Evolutionary conservation across 345 rosid species (phyloP), one percentile per base, ranked within the genome.

Genomic region (Excoecaria cochinchinensis): DNA sequence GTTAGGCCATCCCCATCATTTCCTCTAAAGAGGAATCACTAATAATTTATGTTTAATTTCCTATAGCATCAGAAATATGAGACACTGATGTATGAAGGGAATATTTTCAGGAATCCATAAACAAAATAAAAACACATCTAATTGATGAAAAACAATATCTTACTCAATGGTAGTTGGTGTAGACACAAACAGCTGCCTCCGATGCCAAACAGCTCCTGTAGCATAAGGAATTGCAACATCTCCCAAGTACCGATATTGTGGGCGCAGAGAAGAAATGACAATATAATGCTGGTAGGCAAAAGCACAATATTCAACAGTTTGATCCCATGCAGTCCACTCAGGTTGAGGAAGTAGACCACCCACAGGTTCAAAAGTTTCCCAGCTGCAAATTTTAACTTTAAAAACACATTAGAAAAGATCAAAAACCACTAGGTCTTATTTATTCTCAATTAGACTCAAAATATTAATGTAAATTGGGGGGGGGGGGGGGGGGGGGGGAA

Each of bases 301-400:
- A 19, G 99, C 99, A 85, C 98, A 95, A 80, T 95, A 90, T 82
- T 95, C 99, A 77, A 93, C 99, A 63, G 97, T 95, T 84, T 91
- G 92, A 84, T 95, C 99, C 99, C 99, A 95, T 70, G 98, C 98
- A 65, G 99, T 87, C 98, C 98, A 95, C 74, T 95, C 99, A 75
- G 98, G 99, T 85, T 93, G 99, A 87, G 98, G 97, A 88, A 95
- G 92, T 83, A 95, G 86, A 73, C 86, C 90, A 76, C 99, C 97
- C 50, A 95, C 95, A 51, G 99, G 97, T 83, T 91, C 91, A 84
- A 93, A 95, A 82, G 88, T 93, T 82, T 93, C 99, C 99, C 99
- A 95, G 78, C 99, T 93, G 87, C 89, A 83, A 57, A 80, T 75
- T 53, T 67, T 64, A 81, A 67, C 51, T 69, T 82, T 60, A 78